Evolutionary conservation across 1,284 basidiomycete species (phyloP).

Genomic region (Cutaneotrichosporon spelunceum): DNA sequence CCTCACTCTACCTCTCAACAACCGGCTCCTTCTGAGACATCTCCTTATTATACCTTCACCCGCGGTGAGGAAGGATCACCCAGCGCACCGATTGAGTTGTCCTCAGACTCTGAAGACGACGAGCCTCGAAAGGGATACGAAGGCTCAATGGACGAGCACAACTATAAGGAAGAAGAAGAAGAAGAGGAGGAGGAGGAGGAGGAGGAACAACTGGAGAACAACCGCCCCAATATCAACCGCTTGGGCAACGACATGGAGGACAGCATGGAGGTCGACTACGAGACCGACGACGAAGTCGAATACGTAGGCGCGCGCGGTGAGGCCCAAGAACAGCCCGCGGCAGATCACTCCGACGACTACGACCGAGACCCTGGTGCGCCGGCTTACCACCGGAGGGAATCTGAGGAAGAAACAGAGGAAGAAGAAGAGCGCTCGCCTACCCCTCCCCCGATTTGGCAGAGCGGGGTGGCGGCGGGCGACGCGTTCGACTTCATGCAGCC

Average conservation of each 20-base stretch:
- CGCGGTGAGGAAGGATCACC: neutral
- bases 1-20: neutral
- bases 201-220: conserved; percentile 2
- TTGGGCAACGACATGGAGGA: conserved; percentile 3
- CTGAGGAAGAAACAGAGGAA: neutral
- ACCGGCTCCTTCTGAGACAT: neutral
- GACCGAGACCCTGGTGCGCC: neutral
- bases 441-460: neutral
- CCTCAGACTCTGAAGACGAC: neutral
- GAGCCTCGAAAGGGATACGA: neutral
- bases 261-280: conserved; percentile 1
- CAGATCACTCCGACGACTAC: neutral
- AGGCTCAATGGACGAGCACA: neutral
- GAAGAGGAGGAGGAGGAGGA: neutral
- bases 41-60: neutral
- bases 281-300: conserved; percentile 14
- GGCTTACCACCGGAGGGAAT: neutral
- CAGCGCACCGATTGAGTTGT: neutral
- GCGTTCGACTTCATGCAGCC: neutral
- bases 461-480: neutral
- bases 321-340: neutral
- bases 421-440: conserved; percentile 4
- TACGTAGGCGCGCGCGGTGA: conserved; percentile 7
- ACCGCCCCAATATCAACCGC: neutral
- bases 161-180: conserved; percentile 6